Base-by-base conservation (phyloP, 805 yeast species). In the Starmerella lactis-condensi region DNA sequence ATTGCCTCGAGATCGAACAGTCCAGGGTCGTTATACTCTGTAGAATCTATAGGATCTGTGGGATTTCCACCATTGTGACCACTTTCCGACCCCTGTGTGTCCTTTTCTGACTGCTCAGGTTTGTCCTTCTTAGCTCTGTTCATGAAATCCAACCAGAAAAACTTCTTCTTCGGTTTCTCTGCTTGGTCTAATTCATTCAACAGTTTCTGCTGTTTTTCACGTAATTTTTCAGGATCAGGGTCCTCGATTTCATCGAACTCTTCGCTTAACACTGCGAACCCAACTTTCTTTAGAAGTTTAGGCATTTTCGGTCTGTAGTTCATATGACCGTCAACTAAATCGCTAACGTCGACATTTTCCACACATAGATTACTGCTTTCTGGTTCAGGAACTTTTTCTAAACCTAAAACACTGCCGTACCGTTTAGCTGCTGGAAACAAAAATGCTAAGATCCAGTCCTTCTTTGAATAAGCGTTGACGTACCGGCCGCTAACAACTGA, bases 261-360 rank as follows among this genome's bases (percentile, higher is more conserved):
- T 36, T 89, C 98, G 39, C 75, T 69, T 25, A 82, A 51, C 4
- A 89, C 81, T 33, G 77, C 75, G 71, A 91, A 75, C 4, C 77
- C 83, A 24, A 78, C 44, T 30, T 57, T 54, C 39, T 66, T 65
- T 41, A 89, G 51, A 26, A 89, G 61, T 43, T 69, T 69, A 1
- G 99, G 99, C 66, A 89, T 81, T 9, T 81, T 82, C 39, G 75
- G 75, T 57, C 98, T 75, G 55, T 89, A 89, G n/a, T 76, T 81
- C 94, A 89, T 79, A 57, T 89, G 98, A 1, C 98, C 98, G 37
- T 76, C 82, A 4, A 85, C 93, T 32, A 62, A 45, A 13, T 72
- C 81, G 0, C 96, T 77, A 46, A 92, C 79, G 48, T 89, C 91
- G 39, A 75, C 64, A 52, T 85, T 85, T 41, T 82, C 93, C 19